A percentile compares a stretch with the other conserved stretches of the same genome.
These are phyloP conservation scores for Myxozyma lipomycoides DNA, from an alignment of 805 yeast species.

Conservation along the genomic window DNA sequence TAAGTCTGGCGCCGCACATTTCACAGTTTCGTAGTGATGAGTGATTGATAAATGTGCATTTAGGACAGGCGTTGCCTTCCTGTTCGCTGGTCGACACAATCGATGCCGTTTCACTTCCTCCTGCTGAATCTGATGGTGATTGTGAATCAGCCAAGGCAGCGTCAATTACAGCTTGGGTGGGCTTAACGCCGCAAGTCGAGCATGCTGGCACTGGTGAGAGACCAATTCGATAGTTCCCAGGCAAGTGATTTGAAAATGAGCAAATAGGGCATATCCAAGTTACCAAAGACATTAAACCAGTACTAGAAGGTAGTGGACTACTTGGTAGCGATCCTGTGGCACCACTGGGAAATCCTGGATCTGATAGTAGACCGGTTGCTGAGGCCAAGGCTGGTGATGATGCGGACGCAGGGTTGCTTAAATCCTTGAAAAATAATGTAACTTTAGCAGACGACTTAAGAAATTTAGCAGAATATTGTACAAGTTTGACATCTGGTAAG, in stretches of 20 bases:
- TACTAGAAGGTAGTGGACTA: not conserved
- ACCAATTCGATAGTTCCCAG: constrained; percentile 30
- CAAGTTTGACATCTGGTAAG: constrained; percentile 41
- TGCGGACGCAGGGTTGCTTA: not conserved
- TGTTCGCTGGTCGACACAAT: not conserved
- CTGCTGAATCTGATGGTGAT: not conserved
- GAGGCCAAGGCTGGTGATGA: constrained; percentile 2
- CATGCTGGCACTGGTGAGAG: constrained; percentile 45
- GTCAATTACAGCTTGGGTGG: constrained; percentile 31
- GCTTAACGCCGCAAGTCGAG: constrained; percentile 57
- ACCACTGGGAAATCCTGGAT: not conserved
- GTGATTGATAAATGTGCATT: constrained; percentile 79
- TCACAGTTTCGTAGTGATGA: constrained; percentile 74
- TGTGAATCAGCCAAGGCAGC: not conserved
- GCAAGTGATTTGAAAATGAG: constrained; percentile 54
- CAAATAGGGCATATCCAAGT: constrained; percentile 87
- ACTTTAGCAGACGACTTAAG: constrained; percentile 75
- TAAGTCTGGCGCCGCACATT: constrained; percentile 67
- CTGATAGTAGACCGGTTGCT: not conserved
- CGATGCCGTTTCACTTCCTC: not conserved
- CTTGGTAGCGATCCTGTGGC: not conserved
- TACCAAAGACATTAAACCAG: constrained; percentile 9
- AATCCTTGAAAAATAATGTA: constrained; percentile 34
- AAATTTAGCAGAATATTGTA: constrained; percentile 44
- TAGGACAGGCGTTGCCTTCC: constrained; percentile 40